Base-by-base conservation (phyloP, 1,139 yeast species). In the Hyphopichia khmerensis region DNA sequence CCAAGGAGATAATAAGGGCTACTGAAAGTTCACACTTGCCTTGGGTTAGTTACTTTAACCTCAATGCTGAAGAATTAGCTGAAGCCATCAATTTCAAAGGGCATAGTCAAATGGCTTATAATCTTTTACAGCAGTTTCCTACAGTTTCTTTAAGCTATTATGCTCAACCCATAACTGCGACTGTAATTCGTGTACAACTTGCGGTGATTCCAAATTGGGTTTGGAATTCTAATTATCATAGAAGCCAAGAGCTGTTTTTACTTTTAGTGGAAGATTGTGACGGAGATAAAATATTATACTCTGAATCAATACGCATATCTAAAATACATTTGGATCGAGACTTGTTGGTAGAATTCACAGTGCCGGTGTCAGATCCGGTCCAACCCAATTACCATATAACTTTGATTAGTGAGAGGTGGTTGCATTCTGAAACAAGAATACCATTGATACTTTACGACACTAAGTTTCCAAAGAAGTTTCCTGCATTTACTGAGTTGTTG, bases 21-120 rank as follows among this genome's bases (percentile, higher is more conserved):
- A 80, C 90, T 0, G 99, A 95, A 59, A 77, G 83, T 21, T 85
- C 96, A 0, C 84, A 84, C 50, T 67, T 89, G 45, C 96, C 96
- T 0, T 93, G 96, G 90, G 63, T 75, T 14, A 80, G 85, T 36
- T 91, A 90, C 55, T 77, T 93, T 49, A 75, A 81, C 40, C 66
- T 88, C 35, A 79, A 79, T 38, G 80, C 93, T 1, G 80, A 81
- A 23, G 95, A 88, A 51, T 80, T 90, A 41, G 91, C 95, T 0
- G 90, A 84, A 57, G 93, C 95, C 0, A 75, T 93, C 27, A 79
- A 89, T 43, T 79, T 87, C 19, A 90, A 82, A 47, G 79, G 80
- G 23, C 73, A 73, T 51, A 95, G 96, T 7, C 74, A 76, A 43
- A 57, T 69, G 9, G 88, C 86, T 0, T 79, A 72, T 53, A 82